Base-by-base conservation (phyloP, 2,329 filamentous ascomycete genomes). In the Aaosphaeria arxii region DNA sequence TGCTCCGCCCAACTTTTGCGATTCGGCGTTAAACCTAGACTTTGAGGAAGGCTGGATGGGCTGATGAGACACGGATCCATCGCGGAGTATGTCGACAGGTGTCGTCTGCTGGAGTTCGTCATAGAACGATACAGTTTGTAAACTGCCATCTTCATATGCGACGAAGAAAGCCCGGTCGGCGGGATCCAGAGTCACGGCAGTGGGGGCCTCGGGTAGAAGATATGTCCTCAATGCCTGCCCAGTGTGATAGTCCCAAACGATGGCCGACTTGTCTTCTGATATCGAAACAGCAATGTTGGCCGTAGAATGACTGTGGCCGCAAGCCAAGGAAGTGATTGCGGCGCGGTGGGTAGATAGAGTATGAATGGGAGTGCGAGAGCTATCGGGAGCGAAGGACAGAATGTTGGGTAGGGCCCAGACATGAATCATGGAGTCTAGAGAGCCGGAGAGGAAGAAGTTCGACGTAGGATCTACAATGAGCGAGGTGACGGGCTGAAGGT, bases 211-310 rank as follows among this genome's bases (percentile, higher is more conserved):
- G 2, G 88, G 83, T 48, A 97, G 83, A 38, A 97, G 78, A 55
- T 95, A 84, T 4, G 91, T 97, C 40, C 91, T 84, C 48, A 97
- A 74, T 7, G 87, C 77, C 51, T 83, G 81, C 36, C 89, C 89
- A 1, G 84, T 88, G 52, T 85, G 83, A 66, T 95, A 95, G 71
- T 97, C 91, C 94, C 94, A 99, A 51, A 95, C 78, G 61, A 96
- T 86, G 58, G 89, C 89, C 6, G 89, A 94, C 71, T 89, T 91
- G 73, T 97, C 94, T 59, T 83, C 85, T 55, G 89, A 89, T 5
- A 86, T 83, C 3, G 92, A 95, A 17, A 96, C 80, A 50, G 88
- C 91, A 51, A 97, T 84, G 67, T 89, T 92, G 49, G 87, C 87
- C 59, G 85, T 82, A 65, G 83, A 86, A 50, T 79, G 76, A 63